Percentiles rank a stretch among this genome's conserved stretches.
phyloP scores from a whole-genome alignment of 345 rosid species.

The Gossypium australe region DNA sequence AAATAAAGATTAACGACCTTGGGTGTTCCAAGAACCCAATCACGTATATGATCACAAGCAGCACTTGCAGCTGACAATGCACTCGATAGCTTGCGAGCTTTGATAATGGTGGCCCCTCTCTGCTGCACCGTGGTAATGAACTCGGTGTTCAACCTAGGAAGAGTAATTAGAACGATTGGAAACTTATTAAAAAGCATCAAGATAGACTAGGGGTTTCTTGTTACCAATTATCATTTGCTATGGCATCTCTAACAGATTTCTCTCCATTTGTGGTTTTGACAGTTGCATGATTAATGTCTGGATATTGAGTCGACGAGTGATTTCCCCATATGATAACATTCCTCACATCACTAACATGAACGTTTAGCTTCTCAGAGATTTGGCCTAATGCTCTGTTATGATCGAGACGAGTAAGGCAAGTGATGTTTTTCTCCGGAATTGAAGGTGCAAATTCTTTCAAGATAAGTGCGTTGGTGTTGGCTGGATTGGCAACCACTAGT shows the following conservation, averaged over 20 bases:
- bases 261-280: background rate
- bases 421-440: constrained; percentile 9
- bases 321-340: constrained; percentile 54
- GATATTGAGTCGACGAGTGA: background rate
- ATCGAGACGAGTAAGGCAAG: constrained; percentile 4
- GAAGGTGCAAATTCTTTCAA: constrained; percentile 84
- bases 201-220: too few species aligned
- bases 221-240: background rate
- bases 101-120: background rate
- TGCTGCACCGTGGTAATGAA: background rate
- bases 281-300: background rate
- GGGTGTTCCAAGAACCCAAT: background rate
- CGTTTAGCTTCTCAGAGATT: constrained; percentile 56
- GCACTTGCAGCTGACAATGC: constrained; percentile 2
- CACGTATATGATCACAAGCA: background rate
- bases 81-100: constrained; percentile 1
- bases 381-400: constrained; percentile 39
- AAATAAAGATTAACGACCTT: background rate
- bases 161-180: background rate
- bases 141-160: constrained; percentile 1
- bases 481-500: constrained; percentile 38
- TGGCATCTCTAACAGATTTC: background rate
- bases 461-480: constrained; percentile 79
- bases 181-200: background rate
- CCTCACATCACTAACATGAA: constrained; percentile 53